Conservation (phyloP, 805 yeast species). For the Candida sonorensis region DNA sequence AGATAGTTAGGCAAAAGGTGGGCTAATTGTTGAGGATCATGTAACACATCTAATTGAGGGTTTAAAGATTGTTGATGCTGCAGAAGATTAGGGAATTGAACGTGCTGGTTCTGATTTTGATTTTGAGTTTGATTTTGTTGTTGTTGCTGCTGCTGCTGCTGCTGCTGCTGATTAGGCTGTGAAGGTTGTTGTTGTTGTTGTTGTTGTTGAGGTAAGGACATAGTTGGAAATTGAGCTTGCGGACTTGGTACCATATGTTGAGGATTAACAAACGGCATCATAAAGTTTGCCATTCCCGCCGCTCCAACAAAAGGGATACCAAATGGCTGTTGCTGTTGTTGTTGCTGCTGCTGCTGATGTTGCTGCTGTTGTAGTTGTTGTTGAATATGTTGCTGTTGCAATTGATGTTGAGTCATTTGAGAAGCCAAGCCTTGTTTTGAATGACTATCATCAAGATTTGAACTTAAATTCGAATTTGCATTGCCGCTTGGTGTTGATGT, state of each 20-base stretch:
- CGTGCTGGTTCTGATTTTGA: no score
- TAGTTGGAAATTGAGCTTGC: slow-evolving; percentile 2
- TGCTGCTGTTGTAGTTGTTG: no score
- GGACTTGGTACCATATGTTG: slow-evolving; percentile 4
- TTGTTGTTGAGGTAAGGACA: slow-evolving; percentile 6
- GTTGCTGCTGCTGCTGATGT: neutral
- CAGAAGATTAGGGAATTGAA: no score
- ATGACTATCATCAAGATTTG: no score
- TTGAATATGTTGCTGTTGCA: no score
- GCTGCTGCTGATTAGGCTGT: slow-evolving; percentile 3
- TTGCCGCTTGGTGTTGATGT: no score
- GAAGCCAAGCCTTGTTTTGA: no score
- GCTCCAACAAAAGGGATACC: slow-evolving; percentile 1
- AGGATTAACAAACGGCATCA: slow-evolving; percentile 1
- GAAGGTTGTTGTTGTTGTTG: slow-evolving; percentile 3
- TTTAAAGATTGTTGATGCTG: no score
- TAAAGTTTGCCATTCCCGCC: slow-evolving; percentile 1
- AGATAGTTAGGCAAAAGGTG: neutral
- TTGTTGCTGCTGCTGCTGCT: neutral
- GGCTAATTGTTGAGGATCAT: slow-evolving; percentile 1
- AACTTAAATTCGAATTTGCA: no score
- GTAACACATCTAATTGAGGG: neutral
- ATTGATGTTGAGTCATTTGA: no score
- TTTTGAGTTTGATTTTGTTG: no score
- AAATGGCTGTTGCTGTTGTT: slow-evolving; percentile 2